Evolutionary conservation across 2,329 filamentous ascomycete genomes (phyloP).

Genomic region (Fusarium musae): DNA sequence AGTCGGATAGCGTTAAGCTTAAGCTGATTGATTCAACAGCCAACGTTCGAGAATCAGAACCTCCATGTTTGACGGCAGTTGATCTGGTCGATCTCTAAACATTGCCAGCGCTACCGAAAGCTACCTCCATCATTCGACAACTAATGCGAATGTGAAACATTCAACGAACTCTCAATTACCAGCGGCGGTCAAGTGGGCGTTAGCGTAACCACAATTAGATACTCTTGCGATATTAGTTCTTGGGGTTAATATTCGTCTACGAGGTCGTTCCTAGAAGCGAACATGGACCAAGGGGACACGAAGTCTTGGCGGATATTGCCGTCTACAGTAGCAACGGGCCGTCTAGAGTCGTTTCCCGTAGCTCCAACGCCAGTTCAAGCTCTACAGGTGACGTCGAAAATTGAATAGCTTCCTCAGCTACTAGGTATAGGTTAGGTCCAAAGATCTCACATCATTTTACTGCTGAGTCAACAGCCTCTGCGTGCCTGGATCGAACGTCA

Average conservation of each 20-base stretch:
- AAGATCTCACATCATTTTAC: background rate
- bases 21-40: background rate
- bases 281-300: background rate
- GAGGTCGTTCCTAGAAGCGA: background rate
- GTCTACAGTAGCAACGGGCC: slow-evolving; percentile 21
- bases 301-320: slow-evolving; percentile 17
- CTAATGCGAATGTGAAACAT: background rate
- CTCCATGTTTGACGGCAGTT: background rate
- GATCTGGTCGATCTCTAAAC: background rate
- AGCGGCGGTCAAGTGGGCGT: background rate
- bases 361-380: slow-evolving; percentile 13
- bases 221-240: background rate
- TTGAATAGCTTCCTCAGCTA: background rate
- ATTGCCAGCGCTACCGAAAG: background rate
- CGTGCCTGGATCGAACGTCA: slow-evolving; percentile 18
- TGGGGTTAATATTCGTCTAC: background rate
- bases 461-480: slow-evolving; percentile 17
- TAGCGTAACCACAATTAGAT: background rate
- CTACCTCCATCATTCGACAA: background rate
- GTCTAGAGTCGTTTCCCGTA: slow-evolving; percentile 15
- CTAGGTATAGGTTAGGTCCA: slow-evolving; percentile 7
- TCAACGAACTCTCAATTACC: background rate
- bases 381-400: slow-evolving; percentile 24
- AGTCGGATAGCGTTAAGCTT: background rate
- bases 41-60: background rate